These are phyloP conservation scores for Neonectria faginata DNA, from an alignment of 2,329 filamentous ascomycete species.

Conservation along the genomic window DNA sequence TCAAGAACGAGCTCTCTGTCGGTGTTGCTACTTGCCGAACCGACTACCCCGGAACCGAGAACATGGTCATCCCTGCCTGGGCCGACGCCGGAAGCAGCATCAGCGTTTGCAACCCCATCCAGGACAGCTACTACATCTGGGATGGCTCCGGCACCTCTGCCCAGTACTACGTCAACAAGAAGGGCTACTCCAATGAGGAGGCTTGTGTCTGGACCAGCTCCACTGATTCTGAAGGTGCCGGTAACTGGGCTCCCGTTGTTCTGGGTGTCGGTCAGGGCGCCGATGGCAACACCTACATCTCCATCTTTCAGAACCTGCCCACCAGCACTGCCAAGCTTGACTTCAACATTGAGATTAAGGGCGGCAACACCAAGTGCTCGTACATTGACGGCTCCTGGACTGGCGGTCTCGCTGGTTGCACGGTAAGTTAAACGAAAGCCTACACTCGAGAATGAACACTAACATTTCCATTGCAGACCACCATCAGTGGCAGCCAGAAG, in stretches of 20 bases:
- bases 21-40: constrained; percentile 88
- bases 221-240: constrained; percentile 63
- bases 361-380: constrained; percentile 71
- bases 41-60: constrained; percentile 93
- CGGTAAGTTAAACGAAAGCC: constrained; percentile 71
- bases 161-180: constrained; percentile 96
- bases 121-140: constrained; percentile 81
- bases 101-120: constrained; percentile 80
- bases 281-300: constrained; percentile 78
- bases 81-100: constrained; percentile 69
- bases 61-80: constrained; percentile 83
- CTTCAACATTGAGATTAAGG: constrained; percentile 82
- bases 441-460: constrained; percentile 20
- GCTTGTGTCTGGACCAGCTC: constrained; percentile 81
- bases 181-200: constrained; percentile 72
- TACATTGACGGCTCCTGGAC: constrained; percentile 73
- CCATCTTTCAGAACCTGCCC: constrained; percentile 85
- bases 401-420: constrained; percentile 75
- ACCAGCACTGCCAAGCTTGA: constrained; percentile 77
- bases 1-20: constrained; percentile 78
- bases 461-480: constrained; percentile 53
- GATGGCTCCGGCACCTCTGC: constrained; percentile 80
- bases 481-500: constrained; percentile 54
- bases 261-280: constrained; percentile 80
- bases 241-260: constrained; percentile 91